phyloP scores from a whole-genome alignment of 2,329 filamentous ascomycete species.

The Arthrobotrys sinensis region DNA sequence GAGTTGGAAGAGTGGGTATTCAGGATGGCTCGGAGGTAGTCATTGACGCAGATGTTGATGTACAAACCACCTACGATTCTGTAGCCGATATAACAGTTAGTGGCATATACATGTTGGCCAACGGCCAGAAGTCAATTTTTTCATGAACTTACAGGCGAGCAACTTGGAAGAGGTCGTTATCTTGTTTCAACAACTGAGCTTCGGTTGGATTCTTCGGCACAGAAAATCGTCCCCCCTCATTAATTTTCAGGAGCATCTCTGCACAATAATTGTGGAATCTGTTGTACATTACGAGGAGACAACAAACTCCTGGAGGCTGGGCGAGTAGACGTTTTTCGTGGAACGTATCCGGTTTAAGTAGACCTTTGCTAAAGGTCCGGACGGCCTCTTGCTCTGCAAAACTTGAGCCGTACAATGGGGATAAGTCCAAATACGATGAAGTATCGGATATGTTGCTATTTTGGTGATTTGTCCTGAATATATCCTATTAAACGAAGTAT shows the following conservation, averaged over 20 bases:
- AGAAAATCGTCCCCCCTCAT: constrained; percentile 68
- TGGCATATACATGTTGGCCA: neutral
- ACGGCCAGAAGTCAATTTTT: neutral
- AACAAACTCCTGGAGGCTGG: constrained; percentile 66
- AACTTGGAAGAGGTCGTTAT: constrained; percentile 83
- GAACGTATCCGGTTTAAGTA: constrained; percentile 68
- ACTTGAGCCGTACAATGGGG: constrained; percentile 69
- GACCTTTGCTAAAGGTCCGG: constrained; percentile 67
- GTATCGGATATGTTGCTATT: constrained; percentile 67
- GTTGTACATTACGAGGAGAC: constrained; percentile 67
- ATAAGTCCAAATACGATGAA: constrained; percentile 71
- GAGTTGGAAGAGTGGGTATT: constrained; percentile 32
- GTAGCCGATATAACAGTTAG: neutral
- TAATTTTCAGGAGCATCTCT: constrained; percentile 67
- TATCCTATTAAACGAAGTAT: constrained; percentile 67
- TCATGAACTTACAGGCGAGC: constrained; percentile 72
- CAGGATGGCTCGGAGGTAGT: constrained; percentile 81
- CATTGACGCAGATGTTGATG: constrained; percentile 82
- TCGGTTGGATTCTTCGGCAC: neutral
- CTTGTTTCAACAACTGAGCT: constrained; percentile 71
- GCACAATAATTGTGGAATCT: constrained; percentile 68
- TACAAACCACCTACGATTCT: constrained; percentile 78
- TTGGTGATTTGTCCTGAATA: constrained; percentile 62
- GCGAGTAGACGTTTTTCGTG: constrained; percentile 66
- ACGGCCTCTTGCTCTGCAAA: constrained; percentile 66